Conservation (phyloP, 305 asterid species). For the Solanum hybrid region DNA sequence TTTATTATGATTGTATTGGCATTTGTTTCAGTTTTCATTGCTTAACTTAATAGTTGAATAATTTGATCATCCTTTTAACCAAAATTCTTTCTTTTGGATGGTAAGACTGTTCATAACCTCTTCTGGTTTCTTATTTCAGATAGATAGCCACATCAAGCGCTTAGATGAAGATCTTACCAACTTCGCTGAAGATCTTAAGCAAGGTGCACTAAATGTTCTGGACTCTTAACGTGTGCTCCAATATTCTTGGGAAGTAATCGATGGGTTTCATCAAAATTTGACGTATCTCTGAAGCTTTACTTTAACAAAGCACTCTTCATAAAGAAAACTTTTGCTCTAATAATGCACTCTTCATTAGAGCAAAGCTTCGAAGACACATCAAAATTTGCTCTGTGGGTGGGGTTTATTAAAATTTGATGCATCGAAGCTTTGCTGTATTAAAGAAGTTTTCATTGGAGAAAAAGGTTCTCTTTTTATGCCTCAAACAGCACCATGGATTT, state of each 20-base stretch:
- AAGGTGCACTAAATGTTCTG: slow-evolving; percentile 38
- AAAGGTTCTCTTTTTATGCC: background rate
- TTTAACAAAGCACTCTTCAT: background rate
- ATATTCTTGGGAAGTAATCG: background rate
- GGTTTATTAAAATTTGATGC: background rate
- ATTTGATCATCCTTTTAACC: background rate
- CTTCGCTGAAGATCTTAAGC: slow-evolving; percentile 95
- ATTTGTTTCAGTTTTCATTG: background rate
- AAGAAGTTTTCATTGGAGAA: background rate
- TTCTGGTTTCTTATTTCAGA: slow-evolving; percentile 38
- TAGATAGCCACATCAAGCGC: slow-evolving; percentile 88
- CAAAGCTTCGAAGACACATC: background rate
- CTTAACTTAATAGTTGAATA: background rate
- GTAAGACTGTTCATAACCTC: background rate
- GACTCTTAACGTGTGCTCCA: background rate
- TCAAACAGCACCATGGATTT: background rate
- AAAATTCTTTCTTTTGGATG: background rate
- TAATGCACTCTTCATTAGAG: background rate
- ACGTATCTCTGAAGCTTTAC: background rate
- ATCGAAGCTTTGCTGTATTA: background rate
- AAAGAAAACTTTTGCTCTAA: background rate
- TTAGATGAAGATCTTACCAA: slow-evolving; percentile 89
- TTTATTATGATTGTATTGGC: background rate
- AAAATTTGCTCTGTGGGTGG: background rate
- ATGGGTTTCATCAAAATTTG: background rate